These are phyloP conservation scores for Trametes cinnabarina DNA, from an alignment of 768 basidiomycete species.

Conservation along the genomic window DNA sequence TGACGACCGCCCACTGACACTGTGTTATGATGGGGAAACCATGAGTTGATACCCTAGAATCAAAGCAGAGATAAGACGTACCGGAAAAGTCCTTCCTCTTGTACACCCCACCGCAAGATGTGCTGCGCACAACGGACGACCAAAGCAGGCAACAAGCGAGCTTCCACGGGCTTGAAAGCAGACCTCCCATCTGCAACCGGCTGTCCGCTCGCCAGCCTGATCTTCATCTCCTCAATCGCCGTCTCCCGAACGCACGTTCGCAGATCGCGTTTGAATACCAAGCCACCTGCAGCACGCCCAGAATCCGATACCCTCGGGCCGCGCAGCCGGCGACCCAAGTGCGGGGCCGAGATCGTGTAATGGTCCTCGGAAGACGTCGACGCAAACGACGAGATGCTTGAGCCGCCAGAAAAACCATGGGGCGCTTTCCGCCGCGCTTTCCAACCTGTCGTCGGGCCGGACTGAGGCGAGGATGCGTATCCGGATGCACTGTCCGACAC, in stretches of 20 bases:
- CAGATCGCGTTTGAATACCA: conserved; percentile 70
- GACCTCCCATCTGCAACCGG: conserved; percentile 5
- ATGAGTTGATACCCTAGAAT: not conserved
- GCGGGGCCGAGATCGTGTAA: conserved; percentile 43
- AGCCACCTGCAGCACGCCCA: conserved; percentile 39
- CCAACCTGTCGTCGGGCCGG: conserved; percentile 18
- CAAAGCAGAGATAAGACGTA: conserved; percentile 28
- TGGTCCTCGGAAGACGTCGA: conserved; percentile 50
- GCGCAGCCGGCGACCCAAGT: conserved; percentile 56
- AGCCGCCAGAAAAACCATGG: conserved; percentile 57
- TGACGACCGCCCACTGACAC: conserved; percentile 79
- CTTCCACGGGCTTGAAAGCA: conserved; percentile 24
- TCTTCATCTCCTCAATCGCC: conserved; percentile 36
- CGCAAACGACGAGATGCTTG: conserved; percentile 50
- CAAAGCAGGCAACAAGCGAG: conserved; percentile 61
- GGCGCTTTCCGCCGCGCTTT: conserved; percentile 51
- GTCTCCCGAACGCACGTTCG: conserved; percentile 55
- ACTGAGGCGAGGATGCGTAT: conserved; percentile 15
- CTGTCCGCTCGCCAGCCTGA: conserved; percentile 6
- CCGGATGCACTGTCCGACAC: conserved; percentile 13
- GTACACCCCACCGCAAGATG: conserved; percentile 75
- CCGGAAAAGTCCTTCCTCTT: conserved; percentile 88
- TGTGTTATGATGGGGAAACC: conserved; percentile 33
- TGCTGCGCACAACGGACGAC: conserved; percentile 84
- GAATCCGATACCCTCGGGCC: conserved; percentile 44